These are phyloP conservation scores for Hippophae gyantsensis DNA, from an alignment of 306 rosid genomes.

Conservation along the genomic window DNA sequence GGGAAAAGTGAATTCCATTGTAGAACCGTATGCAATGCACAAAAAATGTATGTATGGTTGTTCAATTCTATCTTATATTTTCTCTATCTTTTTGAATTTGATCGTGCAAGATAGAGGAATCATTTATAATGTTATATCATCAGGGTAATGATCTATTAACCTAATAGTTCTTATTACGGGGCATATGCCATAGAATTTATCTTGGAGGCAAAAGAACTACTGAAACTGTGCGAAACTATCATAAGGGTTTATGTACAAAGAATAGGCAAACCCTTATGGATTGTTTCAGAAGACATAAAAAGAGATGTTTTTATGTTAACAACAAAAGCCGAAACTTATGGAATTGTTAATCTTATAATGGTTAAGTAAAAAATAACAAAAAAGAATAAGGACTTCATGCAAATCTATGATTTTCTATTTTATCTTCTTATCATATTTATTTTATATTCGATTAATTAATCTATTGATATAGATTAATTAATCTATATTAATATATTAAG, in stretches of 20 bases:
- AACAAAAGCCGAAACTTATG: too few relatives aligned
- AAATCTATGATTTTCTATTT: too few relatives aligned
- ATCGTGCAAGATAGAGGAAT: not conserved
- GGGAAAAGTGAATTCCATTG: too few relatives aligned
- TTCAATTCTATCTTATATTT: not conserved
- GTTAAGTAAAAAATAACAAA: not conserved
- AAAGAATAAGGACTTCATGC: too few relatives aligned
- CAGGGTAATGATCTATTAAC: constrained; percentile 6
- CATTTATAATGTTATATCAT: constrained; percentile 1
- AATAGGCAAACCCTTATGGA: too few relatives aligned
- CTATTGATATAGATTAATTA: too few relatives aligned
- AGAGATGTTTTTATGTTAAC: too few relatives aligned
- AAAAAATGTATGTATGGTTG: not conserved
- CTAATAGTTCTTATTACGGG: not conserved
- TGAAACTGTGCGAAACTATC: not conserved
- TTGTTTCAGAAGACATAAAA: too few relatives aligned
- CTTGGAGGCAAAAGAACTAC: not conserved
- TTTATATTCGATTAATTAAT: too few relatives aligned
- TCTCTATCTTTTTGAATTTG: not conserved
- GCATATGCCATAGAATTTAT: not conserved
- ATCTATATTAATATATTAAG: too few relatives aligned
- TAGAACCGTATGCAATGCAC: not conserved
- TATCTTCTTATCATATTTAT: too few relatives aligned
- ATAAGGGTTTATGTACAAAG: not conserved
- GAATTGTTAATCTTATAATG: too few relatives aligned